Evolutionary conservation across 2,329 filamentous ascomycete species (phyloP), one percentile per base, ranked within the genome.

Genomic region (Sporothrix inflata): DNA sequence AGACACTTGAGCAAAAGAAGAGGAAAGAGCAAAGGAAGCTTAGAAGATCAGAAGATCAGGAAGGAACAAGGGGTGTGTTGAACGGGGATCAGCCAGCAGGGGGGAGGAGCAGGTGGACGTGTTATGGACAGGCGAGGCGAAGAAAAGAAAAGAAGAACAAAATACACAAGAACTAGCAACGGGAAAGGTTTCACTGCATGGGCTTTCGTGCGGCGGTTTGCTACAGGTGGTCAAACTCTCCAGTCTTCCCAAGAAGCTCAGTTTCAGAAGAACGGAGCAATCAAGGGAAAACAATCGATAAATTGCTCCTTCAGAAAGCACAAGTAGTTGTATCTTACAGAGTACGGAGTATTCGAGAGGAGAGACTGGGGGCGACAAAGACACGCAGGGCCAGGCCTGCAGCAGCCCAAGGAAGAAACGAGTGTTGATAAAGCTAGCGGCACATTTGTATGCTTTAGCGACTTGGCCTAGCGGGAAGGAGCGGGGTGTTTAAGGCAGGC

Each of bases 401-500:
- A 34, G 14, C n/a, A 53, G 49, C 49, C n/a, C 53, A 57, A 21
- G 21, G 55, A 4, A 19, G 55, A 30, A 38, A 61, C 30, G 16
- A 61, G 45, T n/a, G 51, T 40, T 66, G 53, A 68, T 42, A 66
- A 27, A 40, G 60, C 66, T 53, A 60, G 27, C 34, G 51, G 45
- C 61, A 16, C n/a, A 55, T 53, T 69, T 49, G 61, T 57, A 51
- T 72, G 57, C 38, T 72, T 67, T 73, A 73, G 72, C 69, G 72
- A 71, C 61, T 55, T 67, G 67, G 27, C 63, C 51, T 69, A 67
- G 66, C 68, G 71, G 72, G 66, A 69, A 71, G 70, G 55, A 51
- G 61, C 49, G 51, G 68, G 71, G 72, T 27, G 45, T 27, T 57
- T 34, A 30, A 72, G 63, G 47, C 38, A 65, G 40, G 60, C 21